Conservation (phyloP, 371 early-diverging fungal genomes). For the Parasitella parasitica region DNA sequence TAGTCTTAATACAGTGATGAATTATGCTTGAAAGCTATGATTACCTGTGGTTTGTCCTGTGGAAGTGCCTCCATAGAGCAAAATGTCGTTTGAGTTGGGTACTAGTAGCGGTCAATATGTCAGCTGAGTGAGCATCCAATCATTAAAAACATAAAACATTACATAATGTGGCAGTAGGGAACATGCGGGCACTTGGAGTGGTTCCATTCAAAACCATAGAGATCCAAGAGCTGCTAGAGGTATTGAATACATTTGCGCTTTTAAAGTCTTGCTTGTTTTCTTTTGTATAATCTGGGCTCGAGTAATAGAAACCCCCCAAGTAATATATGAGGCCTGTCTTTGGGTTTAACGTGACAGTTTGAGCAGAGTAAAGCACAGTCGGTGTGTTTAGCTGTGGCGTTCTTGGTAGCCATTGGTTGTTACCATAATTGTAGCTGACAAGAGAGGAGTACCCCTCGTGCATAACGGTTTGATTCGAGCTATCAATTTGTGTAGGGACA, state of each 20-base stretch:
- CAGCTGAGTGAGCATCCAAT: too few species aligned
- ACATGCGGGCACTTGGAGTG: background rate
- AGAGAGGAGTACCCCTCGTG: background rate
- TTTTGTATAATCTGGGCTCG: background rate
- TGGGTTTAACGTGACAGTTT: background rate
- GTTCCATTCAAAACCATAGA: background rate
- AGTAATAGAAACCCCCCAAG: constrained; percentile 1
- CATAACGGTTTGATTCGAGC: constrained; percentile 1
- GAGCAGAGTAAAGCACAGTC: background rate
- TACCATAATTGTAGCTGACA: background rate
- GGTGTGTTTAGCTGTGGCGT: background rate
- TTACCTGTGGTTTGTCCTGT: background rate
- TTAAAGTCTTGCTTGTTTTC: background rate
- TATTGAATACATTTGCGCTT: background rate
- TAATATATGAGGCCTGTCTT: constrained; percentile 2
- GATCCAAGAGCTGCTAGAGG: background rate
- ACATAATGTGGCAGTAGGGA: constrained; percentile 8
- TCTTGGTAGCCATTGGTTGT: background rate
- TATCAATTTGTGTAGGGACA: background rate
- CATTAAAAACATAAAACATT: too few species aligned
- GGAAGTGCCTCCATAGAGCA: constrained; percentile 4
- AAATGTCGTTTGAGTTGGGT: constrained; percentile 9
- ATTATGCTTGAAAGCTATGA: too few species aligned
- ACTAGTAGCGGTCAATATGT: too few species aligned
- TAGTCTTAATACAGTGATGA: too few species aligned